Evolutionary conservation across 2,329 filamentous ascomycete genomes (phyloP).

Genomic region (Penicillium corylophilum): DNA sequence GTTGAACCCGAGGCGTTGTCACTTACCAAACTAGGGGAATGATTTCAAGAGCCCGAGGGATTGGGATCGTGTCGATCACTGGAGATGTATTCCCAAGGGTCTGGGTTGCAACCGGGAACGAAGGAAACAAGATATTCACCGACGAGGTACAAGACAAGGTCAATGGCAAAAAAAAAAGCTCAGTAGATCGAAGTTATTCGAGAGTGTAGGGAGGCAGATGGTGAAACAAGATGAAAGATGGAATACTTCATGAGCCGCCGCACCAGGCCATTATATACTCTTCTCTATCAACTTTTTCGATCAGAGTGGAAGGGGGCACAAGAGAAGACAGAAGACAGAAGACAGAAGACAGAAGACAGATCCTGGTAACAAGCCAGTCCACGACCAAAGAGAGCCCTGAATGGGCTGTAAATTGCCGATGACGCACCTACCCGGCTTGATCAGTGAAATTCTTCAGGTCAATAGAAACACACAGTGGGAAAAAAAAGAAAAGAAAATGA

Average conservation of each 20-base stretch:
- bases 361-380: conserved; percentile 7
- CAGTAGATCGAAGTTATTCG: not conserved
- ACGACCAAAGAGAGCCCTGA: conserved; percentile 4
- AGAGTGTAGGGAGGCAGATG: not conserved
- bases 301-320: not conserved
- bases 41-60: conserved; percentile 18
- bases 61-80: conserved; percentile 23
- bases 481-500: not conserved
- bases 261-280: conserved; percentile 14
- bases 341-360: conserved; percentile 1
- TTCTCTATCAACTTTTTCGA: conserved; percentile 1
- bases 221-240: not conserved
- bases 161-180: not conserved
- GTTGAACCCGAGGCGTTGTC: conserved; percentile 11
- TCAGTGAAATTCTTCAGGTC: conserved; percentile 2
- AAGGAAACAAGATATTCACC: not conserved
- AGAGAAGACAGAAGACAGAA: not conserved
- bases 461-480: not conserved
- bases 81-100: conserved; percentile 12
- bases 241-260: conserved; percentile 2
- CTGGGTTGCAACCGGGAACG: not conserved
- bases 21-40: conserved; percentile 19
- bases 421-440: conserved; percentile 13
- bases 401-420: conserved; percentile 13
- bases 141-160: not conserved